These are phyloP conservation scores for Citrus maxima DNA, from an alignment of 345 rosid species.

Conservation along the genomic window DNA sequence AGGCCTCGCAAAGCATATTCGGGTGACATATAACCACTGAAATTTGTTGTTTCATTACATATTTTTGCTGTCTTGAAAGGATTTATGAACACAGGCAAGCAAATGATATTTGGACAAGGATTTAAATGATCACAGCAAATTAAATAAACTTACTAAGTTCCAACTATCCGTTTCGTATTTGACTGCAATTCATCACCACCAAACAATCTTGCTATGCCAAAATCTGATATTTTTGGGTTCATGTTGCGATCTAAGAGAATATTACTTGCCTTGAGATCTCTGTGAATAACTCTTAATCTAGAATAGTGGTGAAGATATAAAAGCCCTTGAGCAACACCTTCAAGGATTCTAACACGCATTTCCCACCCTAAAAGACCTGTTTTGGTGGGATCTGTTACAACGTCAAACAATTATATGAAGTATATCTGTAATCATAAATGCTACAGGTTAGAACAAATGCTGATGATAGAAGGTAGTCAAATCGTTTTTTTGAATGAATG, in stretches of 20 bases:
- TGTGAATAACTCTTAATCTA: constrained; percentile 6
- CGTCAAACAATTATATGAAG: too few relatives aligned
- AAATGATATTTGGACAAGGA: neutral
- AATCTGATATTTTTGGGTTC: constrained; percentile 14
- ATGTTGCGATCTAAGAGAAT: constrained; percentile 5
- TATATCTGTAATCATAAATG: neutral
- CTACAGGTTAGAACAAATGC: too few relatives aligned
- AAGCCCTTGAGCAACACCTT: neutral
- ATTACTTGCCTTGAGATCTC: constrained; percentile 12
- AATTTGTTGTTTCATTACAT: neutral
- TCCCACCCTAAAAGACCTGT: neutral
- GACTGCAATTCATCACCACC: neutral
- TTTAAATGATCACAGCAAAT: neutral
- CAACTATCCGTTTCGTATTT: neutral
- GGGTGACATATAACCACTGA: constrained; percentile 11
- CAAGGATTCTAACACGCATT: neutral
- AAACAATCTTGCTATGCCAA: constrained; percentile 12
- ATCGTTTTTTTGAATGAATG: neutral
- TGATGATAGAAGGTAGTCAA: too few relatives aligned
- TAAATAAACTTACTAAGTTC: neutral
- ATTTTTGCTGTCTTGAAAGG: too few relatives aligned
- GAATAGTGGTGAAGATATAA: constrained; percentile 15
- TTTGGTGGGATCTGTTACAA: neutral
- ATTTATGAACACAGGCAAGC: neutral
- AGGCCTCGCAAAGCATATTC: neutral